Evolutionary conservation across 148 eudicot genomes (phyloP).

Genomic region (Amaranthus palmeri): DNA sequence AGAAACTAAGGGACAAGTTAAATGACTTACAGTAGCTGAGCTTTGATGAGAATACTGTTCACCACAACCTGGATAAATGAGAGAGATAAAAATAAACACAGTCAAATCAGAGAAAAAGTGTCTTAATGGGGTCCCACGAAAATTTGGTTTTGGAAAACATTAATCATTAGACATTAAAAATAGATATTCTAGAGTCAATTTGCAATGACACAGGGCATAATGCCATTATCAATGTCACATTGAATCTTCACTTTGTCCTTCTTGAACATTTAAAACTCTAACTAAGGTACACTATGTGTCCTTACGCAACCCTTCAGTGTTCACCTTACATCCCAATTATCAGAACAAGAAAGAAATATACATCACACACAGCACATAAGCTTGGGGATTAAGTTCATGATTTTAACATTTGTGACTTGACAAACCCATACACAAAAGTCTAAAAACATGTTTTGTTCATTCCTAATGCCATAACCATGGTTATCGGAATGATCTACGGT

Average conservation of each 20-base stretch:
- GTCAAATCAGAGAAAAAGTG: neutral
- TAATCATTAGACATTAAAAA: neutral
- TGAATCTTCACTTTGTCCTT: neutral
- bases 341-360: no score
- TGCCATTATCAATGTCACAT: neutral
- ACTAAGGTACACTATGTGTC: neutral
- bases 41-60: constrained; percentile 15
- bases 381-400: no score
- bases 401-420: no score
- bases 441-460: no score
- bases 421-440: no score
- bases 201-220: neutral
- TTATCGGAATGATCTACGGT: no score
- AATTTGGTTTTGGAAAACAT: neutral
- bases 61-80: constrained; percentile 21
- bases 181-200: no score
- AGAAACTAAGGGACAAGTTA: neutral
- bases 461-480: no score
- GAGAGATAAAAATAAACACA: neutral
- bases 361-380: no score
- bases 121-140: neutral
- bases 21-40: constrained; percentile 29
- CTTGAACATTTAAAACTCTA: neutral
- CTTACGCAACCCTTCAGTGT: neutral
- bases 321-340: neutral